phyloP scores from a whole-genome alignment of 441 rosid species.

The Populus hybrid region DNA sequence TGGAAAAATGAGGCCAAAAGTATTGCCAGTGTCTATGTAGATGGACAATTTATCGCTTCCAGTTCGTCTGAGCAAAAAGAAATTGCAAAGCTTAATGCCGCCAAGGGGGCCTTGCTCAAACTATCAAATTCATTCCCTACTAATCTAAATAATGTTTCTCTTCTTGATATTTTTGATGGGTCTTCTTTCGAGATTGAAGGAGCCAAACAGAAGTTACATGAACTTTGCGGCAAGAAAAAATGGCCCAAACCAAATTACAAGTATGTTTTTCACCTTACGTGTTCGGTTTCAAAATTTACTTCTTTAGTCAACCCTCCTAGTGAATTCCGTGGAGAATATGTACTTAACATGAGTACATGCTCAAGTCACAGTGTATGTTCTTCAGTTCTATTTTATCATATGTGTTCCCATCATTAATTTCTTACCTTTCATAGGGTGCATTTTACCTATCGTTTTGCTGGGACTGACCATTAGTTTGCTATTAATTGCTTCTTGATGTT shows the following conservation, averaged over 20 bases:
- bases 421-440: conserved; percentile 1
- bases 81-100: conserved; percentile 63
- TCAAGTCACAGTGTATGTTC: neutral
- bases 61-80: conserved; percentile 58
- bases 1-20: conserved; percentile 28
- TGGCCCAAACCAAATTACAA: conserved; percentile 67
- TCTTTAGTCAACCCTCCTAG: neutral
- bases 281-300: neutral
- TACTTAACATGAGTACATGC: neutral
- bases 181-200: conserved; percentile 39
- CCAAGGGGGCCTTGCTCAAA: conserved; percentile 47
- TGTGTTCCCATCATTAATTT: neutral
- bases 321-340: neutral
- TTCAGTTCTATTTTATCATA: neutral
- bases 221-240: conserved; percentile 53
- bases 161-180: conserved; percentile 7
- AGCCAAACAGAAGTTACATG: conserved; percentile 59
- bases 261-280: conserved; percentile 29
- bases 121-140: conserved; percentile 27
- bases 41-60: conserved; percentile 49
- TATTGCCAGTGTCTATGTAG: conserved; percentile 49
- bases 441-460: neutral
- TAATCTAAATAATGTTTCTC: conserved; percentile 1
- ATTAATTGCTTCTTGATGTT: neutral
- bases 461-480: neutral